Evolutionary conservation across 2,329 filamentous ascomycete species (phyloP).

Genomic region (Apiospora koreana): DNA sequence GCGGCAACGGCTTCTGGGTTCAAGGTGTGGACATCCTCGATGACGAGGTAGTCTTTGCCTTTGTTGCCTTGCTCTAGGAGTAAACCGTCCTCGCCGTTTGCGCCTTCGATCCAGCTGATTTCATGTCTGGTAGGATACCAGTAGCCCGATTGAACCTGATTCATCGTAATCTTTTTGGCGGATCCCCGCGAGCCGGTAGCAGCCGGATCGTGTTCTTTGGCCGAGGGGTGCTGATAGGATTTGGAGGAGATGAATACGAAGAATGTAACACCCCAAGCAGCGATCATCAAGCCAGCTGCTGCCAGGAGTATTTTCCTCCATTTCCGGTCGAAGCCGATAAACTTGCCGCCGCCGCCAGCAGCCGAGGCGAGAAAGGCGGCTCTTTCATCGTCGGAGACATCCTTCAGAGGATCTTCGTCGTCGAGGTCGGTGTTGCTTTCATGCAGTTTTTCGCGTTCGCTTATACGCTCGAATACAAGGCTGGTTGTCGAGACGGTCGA

Average conservation of each 20-base stretch:
- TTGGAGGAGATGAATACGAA: conserved; percentile 66
- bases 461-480: conserved; percentile 76
- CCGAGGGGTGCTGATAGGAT: conserved; percentile 64
- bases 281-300: conserved; percentile 58
- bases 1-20: conserved; percentile 42
- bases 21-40: conserved; percentile 77
- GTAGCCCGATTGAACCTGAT: conserved; percentile 66
- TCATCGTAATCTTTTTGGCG: conserved; percentile 72
- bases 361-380: conserved; percentile 53
- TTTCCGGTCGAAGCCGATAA: conserved; percentile 64
- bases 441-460: conserved; percentile 50
- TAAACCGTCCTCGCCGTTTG: conserved; percentile 78
- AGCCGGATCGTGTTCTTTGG: conserved; percentile 66
- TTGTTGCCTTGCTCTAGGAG: conserved; percentile 70
- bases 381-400: conserved; percentile 43
- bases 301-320: conserved; percentile 65
- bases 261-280: conserved; percentile 69
- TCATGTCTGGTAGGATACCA: conserved; percentile 66
- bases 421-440: conserved; percentile 39
- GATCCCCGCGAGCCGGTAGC: conserved; percentile 62
- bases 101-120: conserved; percentile 76
- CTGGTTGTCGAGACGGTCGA: conserved; percentile 85
- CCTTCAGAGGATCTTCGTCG: conserved; percentile 49
- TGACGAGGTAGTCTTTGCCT: conserved; percentile 75
- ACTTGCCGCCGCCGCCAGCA: conserved; percentile 36